Conservation (phyloP, 2,329 filamentous ascomycete genomes). For the Aspergillus fumigatus region DNA sequence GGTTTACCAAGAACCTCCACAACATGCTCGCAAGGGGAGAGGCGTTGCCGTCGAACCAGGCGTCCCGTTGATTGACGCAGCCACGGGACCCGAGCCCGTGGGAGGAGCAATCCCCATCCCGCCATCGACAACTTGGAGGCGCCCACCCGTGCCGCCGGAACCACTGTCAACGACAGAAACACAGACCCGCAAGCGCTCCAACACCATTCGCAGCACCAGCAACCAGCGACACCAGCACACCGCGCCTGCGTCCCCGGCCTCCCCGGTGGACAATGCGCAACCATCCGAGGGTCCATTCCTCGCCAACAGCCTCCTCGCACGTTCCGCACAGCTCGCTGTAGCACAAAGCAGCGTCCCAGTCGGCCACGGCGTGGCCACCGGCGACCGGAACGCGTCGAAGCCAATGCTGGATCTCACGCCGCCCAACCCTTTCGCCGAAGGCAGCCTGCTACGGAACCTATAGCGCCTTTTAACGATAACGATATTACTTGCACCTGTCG, state of each 20-base stretch:
- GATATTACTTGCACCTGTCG: not conserved
- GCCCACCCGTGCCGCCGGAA: slow-evolving; percentile 20
- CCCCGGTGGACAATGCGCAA: slow-evolving; percentile 6
- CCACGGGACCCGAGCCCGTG: slow-evolving; percentile 36
- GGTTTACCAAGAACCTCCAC: slow-evolving; percentile 58
- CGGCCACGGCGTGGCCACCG: slow-evolving; percentile 39
- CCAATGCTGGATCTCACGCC: slow-evolving; percentile 42
- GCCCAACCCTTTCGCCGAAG: slow-evolving; percentile 41
- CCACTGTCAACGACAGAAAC: slow-evolving; percentile 7
- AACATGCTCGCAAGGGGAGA: slow-evolving; percentile 31
- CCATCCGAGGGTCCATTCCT: slow-evolving; percentile 25
- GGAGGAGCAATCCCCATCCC: slow-evolving; percentile 33
- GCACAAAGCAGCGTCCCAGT: slow-evolving; percentile 17
- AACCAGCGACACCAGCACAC: slow-evolving; percentile 12
- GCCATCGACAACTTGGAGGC: slow-evolving; percentile 38
- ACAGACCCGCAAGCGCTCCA: slow-evolving; percentile 28
- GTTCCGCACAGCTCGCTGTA: slow-evolving; percentile 14
- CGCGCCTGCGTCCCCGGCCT: slow-evolving; percentile 8
- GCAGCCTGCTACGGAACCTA: slow-evolving; percentile 39
- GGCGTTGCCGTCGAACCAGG: slow-evolving; percentile 43
- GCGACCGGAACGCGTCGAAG: slow-evolving; percentile 34
- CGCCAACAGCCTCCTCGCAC: slow-evolving; percentile 36
- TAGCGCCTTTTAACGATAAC: slow-evolving; percentile 5
- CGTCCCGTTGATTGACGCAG: slow-evolving; percentile 37
- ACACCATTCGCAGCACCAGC: slow-evolving; percentile 29